Evolutionary conservation across 441 rosid genomes (phyloP).

Genomic region (Gossypium schwendimanii): DNA sequence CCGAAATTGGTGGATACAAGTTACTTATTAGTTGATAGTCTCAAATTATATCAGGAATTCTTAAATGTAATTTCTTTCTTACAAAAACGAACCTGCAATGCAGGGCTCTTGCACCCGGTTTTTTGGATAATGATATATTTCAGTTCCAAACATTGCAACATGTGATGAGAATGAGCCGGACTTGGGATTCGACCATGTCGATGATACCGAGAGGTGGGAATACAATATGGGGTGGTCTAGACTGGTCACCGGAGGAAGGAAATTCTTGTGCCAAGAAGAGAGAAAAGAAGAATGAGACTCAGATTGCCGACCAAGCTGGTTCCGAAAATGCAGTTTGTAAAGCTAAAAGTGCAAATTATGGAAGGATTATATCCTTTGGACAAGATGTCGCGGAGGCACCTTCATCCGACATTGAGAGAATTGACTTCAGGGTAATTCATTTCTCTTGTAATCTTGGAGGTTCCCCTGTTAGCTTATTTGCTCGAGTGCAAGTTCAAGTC

Average conservation of each 20-base stretch:
- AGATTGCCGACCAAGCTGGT: constrained; percentile 19
- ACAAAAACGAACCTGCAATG: constrained; percentile 9
- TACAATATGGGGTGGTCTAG: constrained; percentile 89
- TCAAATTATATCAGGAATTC: neutral
- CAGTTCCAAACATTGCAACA: constrained; percentile 78
- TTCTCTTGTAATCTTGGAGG: neutral
- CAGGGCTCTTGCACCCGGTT: constrained; percentile 90
- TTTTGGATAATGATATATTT: constrained; percentile 71
- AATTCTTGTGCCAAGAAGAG: constrained; percentile 33
- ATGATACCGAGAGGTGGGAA: constrained; percentile 95
- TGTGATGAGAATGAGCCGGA: constrained; percentile 74
- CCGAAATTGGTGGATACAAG: neutral
- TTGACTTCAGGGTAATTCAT: constrained; percentile 71
- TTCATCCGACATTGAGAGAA: constrained; percentile 56
- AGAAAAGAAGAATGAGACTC: constrained; percentile 34
- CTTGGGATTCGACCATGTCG: constrained; percentile 98
- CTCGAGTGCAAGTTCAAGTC: neutral
- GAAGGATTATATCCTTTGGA: constrained; percentile 85
- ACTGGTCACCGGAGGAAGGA: constrained; percentile 86
- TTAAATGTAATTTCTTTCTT: neutral
- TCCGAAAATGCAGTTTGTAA: constrained; percentile 32
- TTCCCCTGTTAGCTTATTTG: neutral
- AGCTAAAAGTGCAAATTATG: constrained; percentile 46
- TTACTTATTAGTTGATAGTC: neutral
- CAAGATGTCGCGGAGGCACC: constrained; percentile 71